These are phyloP conservation scores for Pseudogymnoascus sp. DNA, from an alignment of 2,329 filamentous ascomycete species.

Conservation along the genomic window DNA sequence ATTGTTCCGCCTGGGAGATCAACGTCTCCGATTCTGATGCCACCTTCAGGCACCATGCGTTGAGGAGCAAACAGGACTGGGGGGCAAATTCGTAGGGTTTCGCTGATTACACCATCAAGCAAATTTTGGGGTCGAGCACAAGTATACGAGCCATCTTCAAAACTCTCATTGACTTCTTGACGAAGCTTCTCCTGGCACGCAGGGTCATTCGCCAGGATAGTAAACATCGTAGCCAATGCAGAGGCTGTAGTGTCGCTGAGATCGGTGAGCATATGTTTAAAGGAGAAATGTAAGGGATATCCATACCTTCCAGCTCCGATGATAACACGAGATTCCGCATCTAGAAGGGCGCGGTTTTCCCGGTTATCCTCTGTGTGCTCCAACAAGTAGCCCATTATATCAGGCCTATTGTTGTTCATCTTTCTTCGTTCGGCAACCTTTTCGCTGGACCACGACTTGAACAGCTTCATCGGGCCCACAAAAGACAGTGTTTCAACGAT, in stretches of 20 bases:
- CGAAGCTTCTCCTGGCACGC: slow-evolving; percentile 6
- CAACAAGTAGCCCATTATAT: slow-evolving; percentile 18
- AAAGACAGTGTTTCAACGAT: slow-evolving; percentile 16
- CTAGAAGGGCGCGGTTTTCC: slow-evolving; percentile 7
- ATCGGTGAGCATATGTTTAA: background rate
- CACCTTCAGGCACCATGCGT: slow-evolving; percentile 32
- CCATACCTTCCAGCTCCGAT: slow-evolving; percentile 19
- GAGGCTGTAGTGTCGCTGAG: slow-evolving; percentile 8
- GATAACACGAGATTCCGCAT: slow-evolving; percentile 16
- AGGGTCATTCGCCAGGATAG: slow-evolving; percentile 4
- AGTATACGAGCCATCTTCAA: slow-evolving; percentile 11
- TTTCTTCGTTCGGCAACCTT: slow-evolving; percentile 14
- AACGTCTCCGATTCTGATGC: slow-evolving; percentile 18
- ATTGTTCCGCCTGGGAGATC: slow-evolving; percentile 15
- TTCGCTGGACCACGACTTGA: slow-evolving; percentile 16
- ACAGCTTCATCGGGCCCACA: slow-evolving; percentile 14
- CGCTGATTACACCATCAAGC: slow-evolving; percentile 20
- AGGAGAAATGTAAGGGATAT: background rate
- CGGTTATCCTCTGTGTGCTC: background rate
- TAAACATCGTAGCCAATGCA: slow-evolving; percentile 5
- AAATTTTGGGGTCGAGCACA: slow-evolving; percentile 14
- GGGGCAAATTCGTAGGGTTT: slow-evolving; percentile 17
- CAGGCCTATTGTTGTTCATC: slow-evolving; percentile 4
- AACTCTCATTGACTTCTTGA: background rate
- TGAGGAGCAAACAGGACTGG: slow-evolving; percentile 20